Evolutionary conservation across 2,329 filamentous ascomycete genomes (phyloP), one percentile per base, ranked within the genome.

Genomic region (Colletotrichum caudatum): DNA sequence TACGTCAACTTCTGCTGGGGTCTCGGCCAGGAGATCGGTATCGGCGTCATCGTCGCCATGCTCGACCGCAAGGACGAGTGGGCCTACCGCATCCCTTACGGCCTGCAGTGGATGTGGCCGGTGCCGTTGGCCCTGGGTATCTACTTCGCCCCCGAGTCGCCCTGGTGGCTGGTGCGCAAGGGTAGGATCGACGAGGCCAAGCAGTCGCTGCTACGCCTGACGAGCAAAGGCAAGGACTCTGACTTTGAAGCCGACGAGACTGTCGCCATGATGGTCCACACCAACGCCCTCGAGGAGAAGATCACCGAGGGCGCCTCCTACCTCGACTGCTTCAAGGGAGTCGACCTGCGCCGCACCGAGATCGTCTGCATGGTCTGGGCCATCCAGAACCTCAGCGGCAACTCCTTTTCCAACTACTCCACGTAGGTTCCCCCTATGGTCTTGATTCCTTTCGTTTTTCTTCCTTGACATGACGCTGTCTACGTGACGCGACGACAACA

Each of bases 181-280:
- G 90, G 89, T 44, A 86, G 85, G 46, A 82, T 89, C 50, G 88
- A 90, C 11, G 90, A 93, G 20, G 92, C 92, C 39, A 93, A 93
- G 82, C 82, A 84, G 58, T 84, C 91, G 1, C 85, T 94, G 26
- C 83, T 91, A 60, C 89, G 91, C 4, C 83, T 94, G 26, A 93
- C 91, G 6, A 91, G 87, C 76, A 76, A 85, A 18, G 83, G 90
- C 74, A 84, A 85, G 65, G 91, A 94, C 72, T 91, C 89, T 0
- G 88, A 92, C 72, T 95, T 96, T 76, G 89, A 97, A 77, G 89
- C 92, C 14, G 92, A 97, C 73, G 93, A 96, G 82, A 96, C 93
- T 0, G 86, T 97, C 61, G 91, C 93, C 76, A 97, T 97, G 93
- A 97, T 97, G 93, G 90, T 94, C 1, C 93, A 97, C 78, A 97